Base-by-base conservation (phyloP, 106 monocot species). In the Posidonia australis region DNA sequence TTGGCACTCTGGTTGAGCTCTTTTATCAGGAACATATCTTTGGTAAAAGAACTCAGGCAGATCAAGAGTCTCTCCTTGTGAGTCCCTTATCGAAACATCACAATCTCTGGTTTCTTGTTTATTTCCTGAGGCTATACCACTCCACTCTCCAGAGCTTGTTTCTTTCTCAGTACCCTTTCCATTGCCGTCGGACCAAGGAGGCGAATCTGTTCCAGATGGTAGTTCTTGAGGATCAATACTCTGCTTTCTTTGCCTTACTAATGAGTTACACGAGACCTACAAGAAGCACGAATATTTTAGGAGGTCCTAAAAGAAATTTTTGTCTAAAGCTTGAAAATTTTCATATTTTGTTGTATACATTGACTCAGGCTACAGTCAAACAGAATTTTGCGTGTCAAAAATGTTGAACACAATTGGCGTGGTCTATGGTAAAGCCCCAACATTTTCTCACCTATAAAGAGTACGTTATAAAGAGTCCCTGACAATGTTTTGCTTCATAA, bases 151-250 rank as follows among this genome's bases (percentile, higher is more conserved):
- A 3, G 36, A 62, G 19, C 20, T 43, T 43, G 61, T 67, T 51
- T 86, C 88, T 43, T 74, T 85, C 19, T 89, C 79, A 44, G 78
- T 76, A 58, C 63, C 78, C 47, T 74, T 84, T 7, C 36, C 36
- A 36, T 36, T 36, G 36, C 13, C 73, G 16, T 78, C 78, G 9
- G 80, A 63, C 90, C 87, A 90, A 23, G 69, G 78, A 58, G 76
- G 74, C 36, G 84, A 68, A 11, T 72, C 77, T 29, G 47, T 75
- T 63, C 73, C 29, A 14, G 73, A 51, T 58, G 83, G 26, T 49
- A 85, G 36, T 14, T 90, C 79, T 56, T 84, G 82, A 25, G 90
- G 77, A 70, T 87, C 90, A 73, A 80, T 77, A 56, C 78, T 90
- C 48, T 68, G 63, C 58, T 71, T 87, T 72, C 78, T 90, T 73